phyloP scores from a whole-genome alignment of 768 basidiomycete species.

The Tricholoma hemisulphureum region DNA sequence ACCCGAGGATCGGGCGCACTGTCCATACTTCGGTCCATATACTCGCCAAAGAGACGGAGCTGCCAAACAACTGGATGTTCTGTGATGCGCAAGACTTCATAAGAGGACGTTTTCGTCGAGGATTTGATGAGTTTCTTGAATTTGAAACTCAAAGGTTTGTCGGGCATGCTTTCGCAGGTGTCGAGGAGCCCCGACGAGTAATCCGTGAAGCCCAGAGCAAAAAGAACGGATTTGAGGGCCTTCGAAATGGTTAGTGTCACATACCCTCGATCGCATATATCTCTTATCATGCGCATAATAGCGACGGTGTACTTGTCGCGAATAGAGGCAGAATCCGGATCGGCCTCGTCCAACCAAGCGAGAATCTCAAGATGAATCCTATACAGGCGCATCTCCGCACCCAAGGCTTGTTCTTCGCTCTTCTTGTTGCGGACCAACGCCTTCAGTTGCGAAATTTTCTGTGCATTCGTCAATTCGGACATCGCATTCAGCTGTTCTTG shows the following conservation, averaged over 20 bases:
- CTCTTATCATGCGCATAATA: slow-evolving; percentile 50
- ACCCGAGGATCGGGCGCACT: slow-evolving; percentile 56
- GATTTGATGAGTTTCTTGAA: slow-evolving; percentile 55
- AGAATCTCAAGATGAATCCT: slow-evolving; percentile 49
- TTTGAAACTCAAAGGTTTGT: slow-evolving; percentile 43
- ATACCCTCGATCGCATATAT: slow-evolving; percentile 35
- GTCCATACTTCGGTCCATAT: slow-evolving; percentile 74
- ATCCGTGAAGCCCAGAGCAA: slow-evolving; percentile 46
- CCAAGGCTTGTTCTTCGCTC: slow-evolving; percentile 40
- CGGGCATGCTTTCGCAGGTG: slow-evolving; percentile 3
- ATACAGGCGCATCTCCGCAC: slow-evolving; percentile 52
- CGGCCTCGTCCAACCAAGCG: slow-evolving; percentile 50
- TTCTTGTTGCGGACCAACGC: slow-evolving; percentile 46
- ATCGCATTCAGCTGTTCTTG: slow-evolving; percentile 42
- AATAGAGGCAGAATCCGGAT: slow-evolving; percentile 32
- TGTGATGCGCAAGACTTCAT: slow-evolving; percentile 53
- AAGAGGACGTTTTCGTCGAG: slow-evolving; percentile 36
- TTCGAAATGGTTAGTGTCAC: slow-evolving; percentile 36
- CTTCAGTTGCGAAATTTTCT: slow-evolving; percentile 34
- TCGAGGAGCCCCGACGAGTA: slow-evolving; percentile 29
- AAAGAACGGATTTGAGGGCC: slow-evolving; percentile 40
- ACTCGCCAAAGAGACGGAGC: slow-evolving; percentile 65
- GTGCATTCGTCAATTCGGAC: slow-evolving; percentile 28
- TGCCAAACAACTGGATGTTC: slow-evolving; percentile 67
- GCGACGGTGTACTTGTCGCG: slow-evolving; percentile 47